Base-by-base conservation (phyloP, 202 grass and related monocot genomes). In the Panicum hallii region DNA sequence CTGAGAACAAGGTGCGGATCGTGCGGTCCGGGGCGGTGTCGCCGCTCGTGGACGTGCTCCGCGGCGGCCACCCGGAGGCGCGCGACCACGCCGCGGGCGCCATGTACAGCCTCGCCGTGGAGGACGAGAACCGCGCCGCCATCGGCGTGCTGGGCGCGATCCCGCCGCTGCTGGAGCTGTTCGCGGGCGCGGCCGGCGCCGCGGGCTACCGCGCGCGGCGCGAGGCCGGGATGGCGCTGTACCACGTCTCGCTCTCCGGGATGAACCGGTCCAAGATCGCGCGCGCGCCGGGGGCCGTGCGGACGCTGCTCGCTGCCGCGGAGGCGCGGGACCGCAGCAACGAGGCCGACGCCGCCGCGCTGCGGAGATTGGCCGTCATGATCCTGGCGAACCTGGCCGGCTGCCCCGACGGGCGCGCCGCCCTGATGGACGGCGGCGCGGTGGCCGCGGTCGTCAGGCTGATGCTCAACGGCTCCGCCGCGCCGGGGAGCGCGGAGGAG, bases 101-200 rank as follows among this genome's bases (percentile, higher is more conserved):
- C 50, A 83, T 98, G 61, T 94, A 93, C 82, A 98, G 95, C 87
- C 91, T 98, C 16, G 91, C 93, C 5, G 79, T 98, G 44, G 90
- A 95, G 80, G 95, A 95, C 45, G 93, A 92, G 86, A 98, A 95
- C 87, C 92, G 95, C 15, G 87, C 85, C 0, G 83, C 93, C 60
- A 98, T 98, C 70, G 95, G 95, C 52, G 91, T 98, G 22, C 88
- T 98, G 11, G 95, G 95, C 75, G 95, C 95, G 7, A 90, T 98
- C 72, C 95, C 75, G 20, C 95, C 95, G 52, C 83, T 98, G 45
- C 89, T 98, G 15, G 56, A 93, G 11, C 85, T 95, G 4, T 92
- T 98, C 82, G 58, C 89, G 0, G 67, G 55, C 64, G 69, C 63
- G 26, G 26, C 26, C 26, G 26, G 26, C 5, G 73, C 42, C 12